Percentiles rank a stretch among this genome's conserved stretches.
phyloP scores from a whole-genome alignment of 148 eudicot species.

The Arbutus unedo region DNA sequence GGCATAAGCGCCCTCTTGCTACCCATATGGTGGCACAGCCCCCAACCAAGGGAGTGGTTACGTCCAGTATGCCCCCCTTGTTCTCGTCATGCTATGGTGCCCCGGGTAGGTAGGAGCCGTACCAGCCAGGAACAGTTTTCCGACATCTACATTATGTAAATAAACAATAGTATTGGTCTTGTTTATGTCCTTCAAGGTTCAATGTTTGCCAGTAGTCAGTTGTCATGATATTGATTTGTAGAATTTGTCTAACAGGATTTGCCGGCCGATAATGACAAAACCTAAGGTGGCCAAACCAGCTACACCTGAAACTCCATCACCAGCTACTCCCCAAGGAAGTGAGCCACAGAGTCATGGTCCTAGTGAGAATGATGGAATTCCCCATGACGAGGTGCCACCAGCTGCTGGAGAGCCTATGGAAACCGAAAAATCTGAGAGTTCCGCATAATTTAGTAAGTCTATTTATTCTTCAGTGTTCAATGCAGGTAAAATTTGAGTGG shows the following conservation, averaged over 20 bases:
- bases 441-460: slow-evolving; percentile 16
- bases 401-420: slow-evolving; percentile 51
- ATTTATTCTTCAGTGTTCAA: not conserved
- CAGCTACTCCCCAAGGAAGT: slow-evolving; percentile 29
- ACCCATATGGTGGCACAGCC: no score
- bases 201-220: not conserved
- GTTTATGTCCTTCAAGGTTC: not conserved
- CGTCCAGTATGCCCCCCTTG: no score
- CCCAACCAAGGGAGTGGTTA: no score
- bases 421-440: slow-evolving; percentile 35
- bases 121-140: no score
- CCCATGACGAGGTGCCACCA: slow-evolving; percentile 27
- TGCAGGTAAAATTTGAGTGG: not conserved
- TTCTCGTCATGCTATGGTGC: no score
- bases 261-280: slow-evolving; percentile 76
- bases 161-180: not conserved
- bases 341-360: slow-evolving; percentile 34
- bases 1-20: no score
- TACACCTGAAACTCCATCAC: slow-evolving; percentile 44
- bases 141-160: not conserved
- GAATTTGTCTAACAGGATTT: slow-evolving; percentile 36
- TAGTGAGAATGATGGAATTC: slow-evolving; percentile 21
- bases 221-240: not conserved
- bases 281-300: slow-evolving; percentile 63
- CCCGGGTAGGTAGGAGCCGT: no score